A percentile compares a stretch with the other conserved stretches of the same genome.
Conservation (phyloP, 345 rosid species). For the Gossypium turneri region DNA sequence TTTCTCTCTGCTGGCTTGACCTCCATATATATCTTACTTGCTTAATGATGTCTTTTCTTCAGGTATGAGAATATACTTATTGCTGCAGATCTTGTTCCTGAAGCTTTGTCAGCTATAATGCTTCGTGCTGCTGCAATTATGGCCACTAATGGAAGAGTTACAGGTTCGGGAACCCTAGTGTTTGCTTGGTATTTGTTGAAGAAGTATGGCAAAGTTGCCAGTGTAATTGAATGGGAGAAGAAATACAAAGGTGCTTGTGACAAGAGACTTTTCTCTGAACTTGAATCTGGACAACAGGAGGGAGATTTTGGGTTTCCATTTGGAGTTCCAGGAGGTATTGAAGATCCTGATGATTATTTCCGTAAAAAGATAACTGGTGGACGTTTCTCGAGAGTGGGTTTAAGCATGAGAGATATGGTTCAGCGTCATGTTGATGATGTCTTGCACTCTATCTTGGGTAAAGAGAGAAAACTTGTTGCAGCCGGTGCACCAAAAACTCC, state of each 20-base stretch:
- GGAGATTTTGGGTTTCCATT: conserved; percentile 70
- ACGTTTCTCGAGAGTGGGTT: conserved; percentile 68
- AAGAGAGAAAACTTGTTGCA: conserved; percentile 57
- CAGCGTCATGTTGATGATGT: conserved; percentile 69
- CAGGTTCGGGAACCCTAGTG: conserved; percentile 59
- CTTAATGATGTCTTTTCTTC: conserved; percentile 24
- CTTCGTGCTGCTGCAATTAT: conserved; percentile 58
- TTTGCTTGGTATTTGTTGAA: conserved; percentile 76
- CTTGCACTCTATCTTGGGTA: conserved; percentile 45
- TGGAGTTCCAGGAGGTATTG: conserved; percentile 79
- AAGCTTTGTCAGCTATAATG: conserved; percentile 65
- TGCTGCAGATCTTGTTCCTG: conserved; percentile 84
- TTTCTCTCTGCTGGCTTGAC: neutral
- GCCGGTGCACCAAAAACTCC: conserved; percentile 47
- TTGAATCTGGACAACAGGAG: conserved; percentile 71
- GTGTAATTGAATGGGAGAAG: conserved; percentile 88
- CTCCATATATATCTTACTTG: conserved; percentile 4
- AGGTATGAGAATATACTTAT: conserved; percentile 79
- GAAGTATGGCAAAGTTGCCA: conserved; percentile 65
- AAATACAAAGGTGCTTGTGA: conserved; percentile 60
- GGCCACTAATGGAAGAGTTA: conserved; percentile 63
- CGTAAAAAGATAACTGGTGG: conserved; percentile 67
- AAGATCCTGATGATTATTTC: conserved; percentile 78
- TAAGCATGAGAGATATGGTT: conserved; percentile 77
- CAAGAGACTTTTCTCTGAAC: conserved; percentile 80